Evolutionary conservation across 352 stramenopile genomes (phyloP), one percentile per base, ranked within the genome.

Genomic region (Phytophthora sojae): DNA sequence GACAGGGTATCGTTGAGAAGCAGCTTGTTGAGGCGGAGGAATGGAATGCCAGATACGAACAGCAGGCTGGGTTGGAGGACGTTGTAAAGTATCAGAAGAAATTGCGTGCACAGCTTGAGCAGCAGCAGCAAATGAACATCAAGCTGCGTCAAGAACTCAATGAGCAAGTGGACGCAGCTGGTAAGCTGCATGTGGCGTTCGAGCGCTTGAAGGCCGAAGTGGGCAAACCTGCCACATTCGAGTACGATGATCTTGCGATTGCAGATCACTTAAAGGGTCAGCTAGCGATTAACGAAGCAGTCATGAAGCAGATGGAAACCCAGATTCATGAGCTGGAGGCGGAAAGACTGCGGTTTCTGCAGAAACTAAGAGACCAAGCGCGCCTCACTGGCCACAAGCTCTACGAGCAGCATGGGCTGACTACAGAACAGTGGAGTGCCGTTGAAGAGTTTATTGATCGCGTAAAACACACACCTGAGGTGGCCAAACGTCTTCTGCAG

Each of bases 41-140:
- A 23, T 91, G 80, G 82, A 94, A 92, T 59, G 76, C 72, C 3
- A 85, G 85, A 30, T 95, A 95, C 37, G 88, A 95, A 58, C 64
- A 78, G 8, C 65, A 79, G 19, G 83, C 84, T 32, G 88, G 88
- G 0, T 54, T 95, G 19, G 85, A 93, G 64, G 88, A 93, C 56
- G 82, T 92, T n/a, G 73, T 93, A 49, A 85, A 80, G 47, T 86
- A 83, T 67, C 83, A 94, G 39, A 92, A 91, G 70, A 88, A 91
- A 49, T 71, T 95, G 3, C 82, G 85, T 4, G 70, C 80, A n/a
- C 76, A 93, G 42, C 68, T 93, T 9, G 77, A 86, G 14, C 80
- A 82, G 25, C 82, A 92, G 59, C 81, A 90, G 42, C 65, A 82
- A 35, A 75, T 73, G 30, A 95, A 92, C 39, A 63, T 87, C 7